phyloP scores from a whole-genome alignment of 805 yeast species.

The Lipomyces sp. region DNA sequence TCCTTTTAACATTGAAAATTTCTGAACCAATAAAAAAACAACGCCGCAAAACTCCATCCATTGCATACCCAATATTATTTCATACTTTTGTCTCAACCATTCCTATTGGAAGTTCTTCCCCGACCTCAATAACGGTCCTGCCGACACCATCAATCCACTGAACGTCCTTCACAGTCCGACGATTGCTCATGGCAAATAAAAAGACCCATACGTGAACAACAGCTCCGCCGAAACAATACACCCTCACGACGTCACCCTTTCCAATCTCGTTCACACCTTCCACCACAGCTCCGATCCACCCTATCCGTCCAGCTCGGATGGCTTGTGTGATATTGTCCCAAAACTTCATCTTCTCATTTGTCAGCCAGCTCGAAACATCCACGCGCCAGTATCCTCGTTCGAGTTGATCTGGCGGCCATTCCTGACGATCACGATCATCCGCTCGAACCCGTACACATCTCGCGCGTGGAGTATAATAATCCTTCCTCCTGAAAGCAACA shows the following conservation, averaged over 20 bases:
- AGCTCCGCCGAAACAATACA: constrained; percentile 31
- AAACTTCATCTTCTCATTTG: constrained; percentile 18
- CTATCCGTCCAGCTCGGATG: constrained; percentile 20
- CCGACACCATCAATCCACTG: constrained; percentile 22
- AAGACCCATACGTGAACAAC: constrained; percentile 31
- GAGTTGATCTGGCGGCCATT: constrained; percentile 18
- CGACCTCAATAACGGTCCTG: constrained; percentile 10
- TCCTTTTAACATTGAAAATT: not conserved
- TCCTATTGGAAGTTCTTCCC: not conserved
- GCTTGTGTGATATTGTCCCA: constrained; percentile 24
- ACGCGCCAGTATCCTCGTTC: constrained; percentile 32
- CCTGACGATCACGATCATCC: not conserved
- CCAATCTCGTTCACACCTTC: constrained; percentile 7
- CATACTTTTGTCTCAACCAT: not conserved
- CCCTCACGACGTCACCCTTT: constrained; percentile 16
- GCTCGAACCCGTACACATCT: constrained; percentile 11
- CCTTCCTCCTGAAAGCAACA: constrained; percentile 15
- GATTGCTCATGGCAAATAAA: constrained; percentile 25
- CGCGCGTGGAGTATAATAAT: constrained; percentile 21
- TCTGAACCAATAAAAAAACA: not conserved
- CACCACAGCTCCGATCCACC: constrained; percentile 18
- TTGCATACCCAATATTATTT: not conserved
- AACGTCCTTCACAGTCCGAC: constrained; percentile 14
- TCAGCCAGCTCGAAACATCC: constrained; percentile 19
- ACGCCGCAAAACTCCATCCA: not conserved